A percentile compares a stretch with the other conserved stretches of the same genome.
These are phyloP conservation scores for Pseudoperonospora humuli DNA, from an alignment of 352 stramenopile genomes.

Conservation along the genomic window DNA sequence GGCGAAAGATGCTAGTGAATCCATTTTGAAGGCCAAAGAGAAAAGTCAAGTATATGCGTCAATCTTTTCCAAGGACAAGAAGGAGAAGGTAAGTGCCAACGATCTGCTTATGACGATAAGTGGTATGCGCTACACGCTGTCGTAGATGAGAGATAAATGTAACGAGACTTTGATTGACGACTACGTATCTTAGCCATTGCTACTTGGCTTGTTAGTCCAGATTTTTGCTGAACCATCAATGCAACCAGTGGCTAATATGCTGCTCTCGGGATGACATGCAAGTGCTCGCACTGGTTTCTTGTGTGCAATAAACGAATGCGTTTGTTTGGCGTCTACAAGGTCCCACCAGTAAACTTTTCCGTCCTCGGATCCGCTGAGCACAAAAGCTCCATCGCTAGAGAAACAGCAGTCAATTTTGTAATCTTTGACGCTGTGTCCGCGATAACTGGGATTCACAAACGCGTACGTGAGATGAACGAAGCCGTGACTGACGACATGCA, in stretches of 20 bases:
- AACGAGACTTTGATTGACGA: not conserved
- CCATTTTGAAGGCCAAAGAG: conserved; percentile 59
- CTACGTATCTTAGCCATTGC: not conserved
- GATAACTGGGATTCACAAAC: conserved; percentile 32
- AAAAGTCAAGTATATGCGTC: conserved; percentile 78
- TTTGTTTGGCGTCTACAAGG: conserved; percentile 28
- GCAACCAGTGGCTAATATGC: conserved; percentile 59
- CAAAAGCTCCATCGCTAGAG: conserved; percentile 51
- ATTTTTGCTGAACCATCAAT: conserved; percentile 66
- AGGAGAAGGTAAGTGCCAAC: conserved; percentile 62
- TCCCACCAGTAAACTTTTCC: conserved; percentile 63
- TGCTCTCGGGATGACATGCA: conserved; percentile 49
- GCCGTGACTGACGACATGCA: not conserved
- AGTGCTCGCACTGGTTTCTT: conserved; percentile 53
- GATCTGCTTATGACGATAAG: conserved; percentile 82
- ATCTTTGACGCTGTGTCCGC: conserved; percentile 46
- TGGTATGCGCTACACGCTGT: conserved; percentile 78
- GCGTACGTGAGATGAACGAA: conserved; percentile 1
- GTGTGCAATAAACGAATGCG: conserved; percentile 47
- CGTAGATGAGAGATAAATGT: conserved; percentile 24
- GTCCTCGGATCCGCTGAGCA: conserved; percentile 73
- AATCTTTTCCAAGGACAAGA: conserved; percentile 65
- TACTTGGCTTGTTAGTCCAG: conserved; percentile 24
- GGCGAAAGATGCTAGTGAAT: conserved; percentile 43
- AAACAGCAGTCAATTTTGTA: conserved; percentile 72